These are phyloP conservation scores for Colletotrichum chrysophilum DNA, from an alignment of 2,329 filamentous ascomycete genomes.

Conservation along the genomic window DNA sequence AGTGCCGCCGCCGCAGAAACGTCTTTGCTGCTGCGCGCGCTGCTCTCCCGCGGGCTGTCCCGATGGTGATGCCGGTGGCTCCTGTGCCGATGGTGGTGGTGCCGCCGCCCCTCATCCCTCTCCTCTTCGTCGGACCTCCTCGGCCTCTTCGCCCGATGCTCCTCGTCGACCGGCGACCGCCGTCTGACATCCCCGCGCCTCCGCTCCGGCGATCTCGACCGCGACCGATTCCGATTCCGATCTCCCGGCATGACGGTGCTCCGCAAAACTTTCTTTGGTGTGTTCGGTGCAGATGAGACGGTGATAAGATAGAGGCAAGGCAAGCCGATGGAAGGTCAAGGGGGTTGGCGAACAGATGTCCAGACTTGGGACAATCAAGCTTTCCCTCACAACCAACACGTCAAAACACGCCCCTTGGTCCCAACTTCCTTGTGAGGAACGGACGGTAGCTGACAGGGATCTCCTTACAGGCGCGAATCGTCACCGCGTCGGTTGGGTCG, in stretches of 20 bases:
- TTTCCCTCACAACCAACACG: neutral
- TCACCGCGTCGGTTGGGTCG: neutral
- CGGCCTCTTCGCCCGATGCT: neutral
- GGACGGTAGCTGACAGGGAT: neutral
- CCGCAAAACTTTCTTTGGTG: neutral
- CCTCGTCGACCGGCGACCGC: conserved; percentile 6
- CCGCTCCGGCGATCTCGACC: conserved; percentile 10
- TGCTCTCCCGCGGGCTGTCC: neutral
- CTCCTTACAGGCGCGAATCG: neutral
- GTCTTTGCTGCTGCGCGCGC: neutral
- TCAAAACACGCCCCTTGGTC: neutral
- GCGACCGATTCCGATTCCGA: conserved; percentile 29
- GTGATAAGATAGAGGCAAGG: neutral
- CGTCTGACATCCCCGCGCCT: conserved; percentile 2
- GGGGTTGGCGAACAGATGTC: neutral
- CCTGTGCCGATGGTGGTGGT: neutral
- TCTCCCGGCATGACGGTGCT: neutral
- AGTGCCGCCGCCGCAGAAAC: conserved; percentile 41
- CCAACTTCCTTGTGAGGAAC: neutral
- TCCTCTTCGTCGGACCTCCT: neutral
- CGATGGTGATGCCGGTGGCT: conserved; percentile 6
- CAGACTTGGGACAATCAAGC: neutral
- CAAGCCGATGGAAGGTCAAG: neutral
- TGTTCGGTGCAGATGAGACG: neutral
- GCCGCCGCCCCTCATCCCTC: conserved; percentile 9